Conservation (phyloP, 208 protist genomes). For the Trypanosoma cruzi region DNA sequence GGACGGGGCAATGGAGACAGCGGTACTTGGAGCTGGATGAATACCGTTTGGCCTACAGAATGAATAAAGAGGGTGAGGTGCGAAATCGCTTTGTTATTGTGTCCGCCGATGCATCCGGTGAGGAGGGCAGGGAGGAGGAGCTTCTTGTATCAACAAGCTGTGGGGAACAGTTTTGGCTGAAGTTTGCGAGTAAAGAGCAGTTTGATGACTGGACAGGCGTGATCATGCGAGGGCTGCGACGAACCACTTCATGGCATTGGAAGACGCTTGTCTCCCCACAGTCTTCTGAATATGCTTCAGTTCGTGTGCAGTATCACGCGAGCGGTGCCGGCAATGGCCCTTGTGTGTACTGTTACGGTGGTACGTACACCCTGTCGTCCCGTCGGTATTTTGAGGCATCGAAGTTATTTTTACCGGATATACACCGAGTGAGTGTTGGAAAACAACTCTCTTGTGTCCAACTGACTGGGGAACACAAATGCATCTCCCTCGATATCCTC, state of each 20-base stretch:
- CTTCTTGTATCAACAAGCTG: slow-evolving; percentile 57
- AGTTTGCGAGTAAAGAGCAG: slow-evolving; percentile 44
- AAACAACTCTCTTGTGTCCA: slow-evolving; percentile 32
- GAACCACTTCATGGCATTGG: slow-evolving; percentile 65
- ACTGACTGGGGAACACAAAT: slow-evolving; percentile 47
- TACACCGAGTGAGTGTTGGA: slow-evolving; percentile 21
- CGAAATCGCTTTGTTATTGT: slow-evolving; percentile 54
- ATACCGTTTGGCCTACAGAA: slow-evolving; percentile 51
- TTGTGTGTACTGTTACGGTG: slow-evolving; percentile 39
- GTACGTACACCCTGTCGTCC: slow-evolving; percentile 32
- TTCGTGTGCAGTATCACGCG: slow-evolving; percentile 62
- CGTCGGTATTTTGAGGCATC: slow-evolving; percentile 35
- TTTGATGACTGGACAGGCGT: slow-evolving; percentile 47
- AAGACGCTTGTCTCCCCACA: slow-evolving; percentile 27
- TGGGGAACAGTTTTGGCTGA: slow-evolving; percentile 72
- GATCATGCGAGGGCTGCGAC: slow-evolving; percentile 35
- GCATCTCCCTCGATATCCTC: slow-evolving; percentile 29
- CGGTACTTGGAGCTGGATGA: slow-evolving; percentile 66
- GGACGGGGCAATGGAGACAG: slow-evolving; percentile 61
- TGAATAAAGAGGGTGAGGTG: slow-evolving; percentile 27
- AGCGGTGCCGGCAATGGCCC: slow-evolving; percentile 27
- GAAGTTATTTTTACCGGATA: slow-evolving; percentile 41
- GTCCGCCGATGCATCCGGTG: slow-evolving; percentile 41
- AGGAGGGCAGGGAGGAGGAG: slow-evolving; percentile 27
- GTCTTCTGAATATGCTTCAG: slow-evolving; percentile 15